phyloP scores from a whole-genome alignment of 2,329 filamentous ascomycete species.

The Aspergillus neoniger region DNA sequence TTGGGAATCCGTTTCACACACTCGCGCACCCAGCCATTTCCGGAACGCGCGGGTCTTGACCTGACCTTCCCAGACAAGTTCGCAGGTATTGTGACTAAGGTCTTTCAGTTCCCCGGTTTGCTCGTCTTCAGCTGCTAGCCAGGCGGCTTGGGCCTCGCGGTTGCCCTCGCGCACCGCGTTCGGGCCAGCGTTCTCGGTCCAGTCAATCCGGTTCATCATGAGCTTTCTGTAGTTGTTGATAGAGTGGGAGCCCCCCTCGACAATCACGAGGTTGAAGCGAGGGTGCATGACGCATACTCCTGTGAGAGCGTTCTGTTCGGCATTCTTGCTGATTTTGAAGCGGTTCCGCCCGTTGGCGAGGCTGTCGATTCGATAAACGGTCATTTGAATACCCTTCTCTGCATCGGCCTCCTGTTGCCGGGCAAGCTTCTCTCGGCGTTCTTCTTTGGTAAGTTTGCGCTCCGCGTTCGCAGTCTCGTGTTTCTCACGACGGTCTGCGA shows the following conservation, averaged over 20 bases:
- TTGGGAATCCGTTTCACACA: slow-evolving; percentile 91
- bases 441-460: slow-evolving; percentile 83
- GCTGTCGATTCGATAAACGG: slow-evolving; percentile 86
- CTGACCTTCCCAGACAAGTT: slow-evolving; percentile 87
- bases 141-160: slow-evolving; percentile 64
- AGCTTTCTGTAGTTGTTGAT: slow-evolving; percentile 87
- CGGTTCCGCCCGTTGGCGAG: slow-evolving; percentile 91
- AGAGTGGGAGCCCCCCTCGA: slow-evolving; percentile 84
- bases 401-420: slow-evolving; percentile 85
- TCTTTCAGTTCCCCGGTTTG: slow-evolving; percentile 73
- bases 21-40: slow-evolving; percentile 77
- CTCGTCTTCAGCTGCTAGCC: slow-evolving; percentile 79
- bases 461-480: slow-evolving; percentile 80
- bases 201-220: slow-evolving; percentile 90
- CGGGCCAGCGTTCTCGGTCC: slow-evolving; percentile 83
- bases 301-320: slow-evolving; percentile 82
- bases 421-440: slow-evolving; percentile 79
- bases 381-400: slow-evolving; percentile 77
- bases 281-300: slow-evolving; percentile 93
- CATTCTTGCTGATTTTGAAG: slow-evolving; percentile 90
- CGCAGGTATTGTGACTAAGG: slow-evolving; percentile 77
- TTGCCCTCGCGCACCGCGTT: slow-evolving; percentile 59
- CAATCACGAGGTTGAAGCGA: slow-evolving; percentile 82
- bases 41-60: slow-evolving; percentile 77
- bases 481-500: slow-evolving; percentile 77